These are phyloP conservation scores for Lophiostoma macrostomum DNA, from an alignment of 495 filamentous ascomycete species.

Conservation along the genomic window DNA sequence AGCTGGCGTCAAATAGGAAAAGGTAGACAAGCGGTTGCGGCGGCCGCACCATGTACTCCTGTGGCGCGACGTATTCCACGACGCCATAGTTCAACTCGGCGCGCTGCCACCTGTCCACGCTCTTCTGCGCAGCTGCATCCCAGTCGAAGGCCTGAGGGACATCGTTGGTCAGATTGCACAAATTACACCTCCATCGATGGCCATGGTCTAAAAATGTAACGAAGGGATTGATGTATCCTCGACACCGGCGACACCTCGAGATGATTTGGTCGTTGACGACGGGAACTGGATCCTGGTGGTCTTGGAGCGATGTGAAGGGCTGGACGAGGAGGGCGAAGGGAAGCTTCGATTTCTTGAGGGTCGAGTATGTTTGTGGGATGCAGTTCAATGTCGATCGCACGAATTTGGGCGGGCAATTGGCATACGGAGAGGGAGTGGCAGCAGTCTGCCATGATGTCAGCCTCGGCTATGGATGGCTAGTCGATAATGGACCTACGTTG, in stretches of 20 bases:
- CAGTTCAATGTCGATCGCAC: conserved; percentile 93
- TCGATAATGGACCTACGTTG: too few relatives aligned
- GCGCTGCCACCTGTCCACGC: conserved; percentile 82
- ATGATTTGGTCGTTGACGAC: conserved; percentile 96
- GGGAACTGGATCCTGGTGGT: conserved; percentile 84
- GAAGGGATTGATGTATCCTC: conserved; percentile 55
- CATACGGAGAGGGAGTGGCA: conserved; percentile 84
- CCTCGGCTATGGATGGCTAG: conserved; percentile 4
- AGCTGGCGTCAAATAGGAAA: conserved; percentile 96
- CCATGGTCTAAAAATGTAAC: conserved; percentile 95
- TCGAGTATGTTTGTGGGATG: conserved; percentile 81
- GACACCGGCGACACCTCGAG: conserved; percentile 87
- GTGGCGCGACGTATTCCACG: conserved; percentile 94
- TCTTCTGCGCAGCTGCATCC: conserved; percentile 87
- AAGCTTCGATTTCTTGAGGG: conserved; percentile 93
- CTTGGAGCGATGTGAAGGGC: conserved; percentile 88
- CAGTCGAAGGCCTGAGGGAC: conserved; percentile 98
- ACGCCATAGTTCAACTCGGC: conserved; percentile 91
- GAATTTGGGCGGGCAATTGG: conserved; percentile 92
- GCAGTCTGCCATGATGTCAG: conserved; percentile 62
- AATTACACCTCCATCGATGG: conserved; percentile 97
- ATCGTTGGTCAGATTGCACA: conserved; percentile 98
- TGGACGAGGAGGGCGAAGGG: conserved; percentile 96
- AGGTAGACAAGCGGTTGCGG: conserved; percentile 97
- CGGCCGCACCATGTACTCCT: conserved; percentile 98